Base-by-base conservation (phyloP, 306 rosid species). In the Boehmeria nivea region DNA sequence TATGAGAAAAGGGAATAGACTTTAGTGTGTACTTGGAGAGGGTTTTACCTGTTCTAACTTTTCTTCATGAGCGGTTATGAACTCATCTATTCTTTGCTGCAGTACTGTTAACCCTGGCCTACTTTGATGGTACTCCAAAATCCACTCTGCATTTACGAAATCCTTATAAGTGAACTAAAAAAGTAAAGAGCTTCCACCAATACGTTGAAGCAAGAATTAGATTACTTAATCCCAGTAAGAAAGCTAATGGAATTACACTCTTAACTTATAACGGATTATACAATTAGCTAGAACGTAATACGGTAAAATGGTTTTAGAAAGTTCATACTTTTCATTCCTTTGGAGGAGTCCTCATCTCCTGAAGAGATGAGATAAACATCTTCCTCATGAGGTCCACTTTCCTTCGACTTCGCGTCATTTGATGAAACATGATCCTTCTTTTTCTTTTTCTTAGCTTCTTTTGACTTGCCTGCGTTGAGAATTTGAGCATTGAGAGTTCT, bases 51-150 rank as follows among this genome's bases (percentile, higher is more conserved):
- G 77, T 72, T 87, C 93, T 26, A 82, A 42, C 64, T 71, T 68
- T 37, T 36, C 89, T 68, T 91, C 98, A 11, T 87, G 80, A n/a
- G 73, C 69, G 27, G 67, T 73, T 52, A 84, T 68, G 51, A 80
- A 91, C 37, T 84, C 84, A 44, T 91, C 89, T 22, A 91, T 80
- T 52, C 74, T 81, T 52, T 76, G 66, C 58, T 80, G 85, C 81
- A 91, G 81, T 25, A 68, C 68, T 50, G 77, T 67, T 72, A 82
- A 62, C 33, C 87, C 87, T 13, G 85, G 94, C 72, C 91, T 84
- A 60, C 72, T 76, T 64, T 80, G 79, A 67, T 70, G 85, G 77
- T 75, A 84, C 59, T 84, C 80, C 46, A 27, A 50, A 37, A 87
- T 55, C 98, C 98, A 91, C 60, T 87, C 98, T 90, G 88, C 27